A percentile compares a stretch with the other conserved stretches of the same genome.
phyloP scores from a whole-genome alignment of 106 monocot species.

The Platanthera guangdongensis region DNA sequence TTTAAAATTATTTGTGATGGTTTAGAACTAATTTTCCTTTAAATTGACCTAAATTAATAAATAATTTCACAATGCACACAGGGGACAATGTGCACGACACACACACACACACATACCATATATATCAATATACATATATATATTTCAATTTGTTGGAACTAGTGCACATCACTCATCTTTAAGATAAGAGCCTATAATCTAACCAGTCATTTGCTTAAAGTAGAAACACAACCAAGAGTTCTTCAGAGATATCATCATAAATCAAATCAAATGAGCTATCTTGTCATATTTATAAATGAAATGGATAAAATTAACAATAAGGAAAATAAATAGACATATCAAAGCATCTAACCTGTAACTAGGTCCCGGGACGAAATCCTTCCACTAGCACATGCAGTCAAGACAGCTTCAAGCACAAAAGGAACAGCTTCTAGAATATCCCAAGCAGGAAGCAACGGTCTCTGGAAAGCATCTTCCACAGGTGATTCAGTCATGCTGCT shows the following conservation, averaged over 20 bases:
- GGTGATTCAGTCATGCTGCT: conserved; percentile 47
- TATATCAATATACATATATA: too few species aligned
- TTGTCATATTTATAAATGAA: neutral
- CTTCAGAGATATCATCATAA: neutral
- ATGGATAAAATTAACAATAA: neutral
- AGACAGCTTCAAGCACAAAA: conserved; percentile 82
- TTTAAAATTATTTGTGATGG: too few species aligned
- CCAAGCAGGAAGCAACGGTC: conserved; percentile 68
- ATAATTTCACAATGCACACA: too few species aligned
- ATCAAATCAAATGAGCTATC: neutral
- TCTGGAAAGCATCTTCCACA: conserved; percentile 42
- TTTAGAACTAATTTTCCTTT: too few species aligned
- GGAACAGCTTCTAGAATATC: conserved; percentile 85
- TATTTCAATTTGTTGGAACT: neutral
- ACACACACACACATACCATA: too few species aligned
- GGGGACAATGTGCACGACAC: too few species aligned
- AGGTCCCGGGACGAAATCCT: conserved; percentile 84
- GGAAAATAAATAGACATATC: neutral
- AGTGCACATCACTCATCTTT: neutral
- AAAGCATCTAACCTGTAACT: conserved; percentile 52
- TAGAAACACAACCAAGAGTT: neutral
- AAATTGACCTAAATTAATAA: too few species aligned
- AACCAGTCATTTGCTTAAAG: neutral
- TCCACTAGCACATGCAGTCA: conserved; percentile 81
- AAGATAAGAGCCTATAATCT: neutral